Percentiles rank a stretch among this genome's conserved stretches.
Evolutionary conservation across 2,329 filamentous ascomycete species (phyloP).

Genomic region (Coniella vitis): DNA sequence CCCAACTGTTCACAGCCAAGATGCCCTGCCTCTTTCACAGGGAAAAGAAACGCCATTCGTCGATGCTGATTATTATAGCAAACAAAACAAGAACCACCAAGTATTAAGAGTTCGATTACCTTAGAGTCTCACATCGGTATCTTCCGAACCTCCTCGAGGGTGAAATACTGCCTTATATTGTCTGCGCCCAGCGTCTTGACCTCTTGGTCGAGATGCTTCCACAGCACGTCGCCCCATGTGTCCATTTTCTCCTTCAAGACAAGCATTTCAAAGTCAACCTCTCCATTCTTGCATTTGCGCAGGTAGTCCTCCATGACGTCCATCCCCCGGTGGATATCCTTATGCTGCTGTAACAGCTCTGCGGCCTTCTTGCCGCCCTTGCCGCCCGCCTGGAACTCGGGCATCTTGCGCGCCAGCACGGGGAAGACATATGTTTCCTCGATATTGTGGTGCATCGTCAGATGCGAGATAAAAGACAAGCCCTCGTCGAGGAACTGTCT

Average conservation of each 20-base stretch:
- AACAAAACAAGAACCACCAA: background rate
- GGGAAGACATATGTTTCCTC: conserved; percentile 82
- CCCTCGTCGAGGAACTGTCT: conserved; percentile 62
- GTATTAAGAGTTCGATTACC: background rate
- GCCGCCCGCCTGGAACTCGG: conserved; percentile 53
- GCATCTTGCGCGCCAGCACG: conserved; percentile 68
- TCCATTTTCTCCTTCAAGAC: conserved; percentile 69
- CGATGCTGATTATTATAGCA: background rate
- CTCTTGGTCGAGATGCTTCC: conserved; percentile 80
- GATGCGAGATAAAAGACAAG: conserved; percentile 61
- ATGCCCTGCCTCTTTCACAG: no score
- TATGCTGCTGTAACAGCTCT: conserved; percentile 66
- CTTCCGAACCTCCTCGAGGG: conserved; percentile 61
- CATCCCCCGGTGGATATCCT: conserved; percentile 70
- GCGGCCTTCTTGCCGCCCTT: conserved; percentile 18
- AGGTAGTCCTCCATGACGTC: conserved; percentile 63
- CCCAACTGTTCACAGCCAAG: background rate
- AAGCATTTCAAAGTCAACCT: conserved; percentile 48
- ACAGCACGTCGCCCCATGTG: conserved; percentile 69
- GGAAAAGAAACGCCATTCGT: no score
- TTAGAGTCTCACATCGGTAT: conserved; percentile 54
- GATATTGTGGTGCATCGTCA: conserved; percentile 74
- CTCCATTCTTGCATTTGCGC: conserved; percentile 51
- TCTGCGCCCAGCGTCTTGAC: conserved; percentile 71
- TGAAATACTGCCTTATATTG: conserved; percentile 85